These are phyloP conservation scores for Rhizopus stolonifer DNA, from an alignment of 371 early-diverging fungal species.

Conservation along the genomic window DNA sequence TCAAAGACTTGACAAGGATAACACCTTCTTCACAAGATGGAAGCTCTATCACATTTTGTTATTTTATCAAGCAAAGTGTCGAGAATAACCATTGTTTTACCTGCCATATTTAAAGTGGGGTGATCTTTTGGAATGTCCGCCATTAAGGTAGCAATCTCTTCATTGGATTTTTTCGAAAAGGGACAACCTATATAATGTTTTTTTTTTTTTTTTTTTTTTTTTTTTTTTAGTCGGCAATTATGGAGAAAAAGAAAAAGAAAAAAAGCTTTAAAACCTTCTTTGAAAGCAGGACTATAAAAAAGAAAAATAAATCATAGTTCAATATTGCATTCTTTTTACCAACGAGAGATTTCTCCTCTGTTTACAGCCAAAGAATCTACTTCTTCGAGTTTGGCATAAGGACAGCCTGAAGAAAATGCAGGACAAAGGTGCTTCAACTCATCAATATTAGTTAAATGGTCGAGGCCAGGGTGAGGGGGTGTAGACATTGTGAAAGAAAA, in stretches of 20 bases:
- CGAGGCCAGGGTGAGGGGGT: conserved; percentile 50
- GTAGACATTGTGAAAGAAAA: too few species aligned
- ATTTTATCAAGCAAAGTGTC: neutral
- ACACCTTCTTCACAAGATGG: conserved; percentile 42
- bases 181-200: conserved; percentile 41
- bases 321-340: conserved; percentile 25
- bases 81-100: conserved; percentile 18
- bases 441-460: conserved; percentile 31
- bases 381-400: conserved; percentile 46
- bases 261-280: conserved; percentile 38
- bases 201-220: too few species aligned
- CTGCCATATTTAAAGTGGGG: conserved; percentile 37
- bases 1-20: conserved; percentile 35
- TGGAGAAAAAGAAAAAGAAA: too few species aligned
- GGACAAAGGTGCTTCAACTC: conserved; percentile 49
- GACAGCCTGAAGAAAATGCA: conserved; percentile 50
- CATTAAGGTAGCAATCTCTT: conserved; percentile 36
- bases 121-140: conserved; percentile 39
- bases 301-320: neutral
- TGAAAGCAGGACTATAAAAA: conserved; percentile 43
- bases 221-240: too few species aligned
- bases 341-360: conserved; percentile 41
- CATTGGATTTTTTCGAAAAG: conserved; percentile 38
- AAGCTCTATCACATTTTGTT: conserved; percentile 23
- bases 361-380: conserved; percentile 29